Base-by-base conservation (phyloP, 2,329 filamentous ascomycete species). In the Xylariaceae sp. region DNA sequence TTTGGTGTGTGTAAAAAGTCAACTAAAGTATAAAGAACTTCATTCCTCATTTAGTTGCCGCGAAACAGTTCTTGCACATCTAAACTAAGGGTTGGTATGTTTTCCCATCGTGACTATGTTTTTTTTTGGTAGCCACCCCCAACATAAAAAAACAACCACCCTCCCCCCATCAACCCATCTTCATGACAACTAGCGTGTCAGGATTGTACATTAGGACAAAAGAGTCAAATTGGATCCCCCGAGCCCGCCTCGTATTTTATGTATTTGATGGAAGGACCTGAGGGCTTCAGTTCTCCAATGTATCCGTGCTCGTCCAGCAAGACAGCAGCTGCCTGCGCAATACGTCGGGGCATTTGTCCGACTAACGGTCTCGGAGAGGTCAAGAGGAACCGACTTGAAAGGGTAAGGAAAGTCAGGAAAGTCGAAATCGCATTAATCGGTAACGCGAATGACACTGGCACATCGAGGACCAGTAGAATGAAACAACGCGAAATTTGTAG, bases 41-140 rank as follows among this genome's bases (percentile, higher is more conserved):
- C 56, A 53, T 63, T 63, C 59, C 56, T 63, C 61, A 56, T 63
- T 61, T 54, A 59, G 52, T 49, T 61, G 56, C 51, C 47, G 23
- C 23, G 56, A 52, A 50, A 57, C 56, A 63, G 53, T 54, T 55
- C 59, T 59, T 61, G 59, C 56, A 61, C 54, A 55, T 50, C 49
- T 53, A 52, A 51, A 55, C 49, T 51, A 39, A 39, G n/a, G 42
- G 23, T 30, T 30, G 23, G 23, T 30, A 30, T 30, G 23, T 30
- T 37, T 39, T 55, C 53, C 45, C 53, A 53, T 50, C 23, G 35
- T 58, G 55, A 55, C 49, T 30, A 30, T 30, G 4, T 30, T 30
- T 30, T 30, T 23, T 30, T 30, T 15, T 51, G 17, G 47, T 10
- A 15, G 58, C 60, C 57, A 60, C 51, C 52, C 49, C 35, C 23